Base-by-base conservation (phyloP, 2,329 filamentous ascomycete species). In the Orbilia oligospora region DNA sequence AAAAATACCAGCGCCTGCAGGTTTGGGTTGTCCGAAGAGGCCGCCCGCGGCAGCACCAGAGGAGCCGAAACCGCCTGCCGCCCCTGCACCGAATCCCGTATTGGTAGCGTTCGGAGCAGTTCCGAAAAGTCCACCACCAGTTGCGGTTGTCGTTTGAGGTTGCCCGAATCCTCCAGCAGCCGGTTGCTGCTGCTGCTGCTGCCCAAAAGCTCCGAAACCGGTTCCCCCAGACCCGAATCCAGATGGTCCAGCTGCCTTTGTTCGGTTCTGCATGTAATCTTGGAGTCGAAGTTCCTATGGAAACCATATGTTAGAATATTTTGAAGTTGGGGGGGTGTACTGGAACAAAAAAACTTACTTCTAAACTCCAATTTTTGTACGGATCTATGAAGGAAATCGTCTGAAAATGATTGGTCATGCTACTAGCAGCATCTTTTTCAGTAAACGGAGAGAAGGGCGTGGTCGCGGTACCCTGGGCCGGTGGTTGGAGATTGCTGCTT, bases 361-460 rank as follows among this genome's bases (percentile, higher is more conserved):
- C 96, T n/a, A 93, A 89, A 9, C 95, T 97, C 87, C 92, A 98
- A 84, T 96, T 97, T 84, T 91, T 91, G 86, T 95, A 97, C 0
- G 91, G 89, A 24, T 91, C 90, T 85, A 92, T 91, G 84, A 95
- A 94, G 22, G 91, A 86, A 71, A 97, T 90, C 81, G 90, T 95
- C 84, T 96, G 93, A 84, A 92, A 97, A 3, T 91, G 88, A 82
- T 91, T 86, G 70, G 85, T 87, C n/a, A 85, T 84, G 18, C 84
- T 84, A 81, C 85, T 88, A 49, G 88, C 89, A 2, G 86, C 85
- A 82, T 97, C 93, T 84, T 95, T 96, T 85, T 97, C 93, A 20
- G 87, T 86, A 56, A 89, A 88, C 0, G 93, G 87, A 78, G 89
- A 85, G 85, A 95, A 97, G 4, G 90, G 88, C 2, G 88, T 85